phyloP scores from a whole-genome alignment of 805 yeast genomes.

The Wickerhamomyces hampshirensis region DNA sequence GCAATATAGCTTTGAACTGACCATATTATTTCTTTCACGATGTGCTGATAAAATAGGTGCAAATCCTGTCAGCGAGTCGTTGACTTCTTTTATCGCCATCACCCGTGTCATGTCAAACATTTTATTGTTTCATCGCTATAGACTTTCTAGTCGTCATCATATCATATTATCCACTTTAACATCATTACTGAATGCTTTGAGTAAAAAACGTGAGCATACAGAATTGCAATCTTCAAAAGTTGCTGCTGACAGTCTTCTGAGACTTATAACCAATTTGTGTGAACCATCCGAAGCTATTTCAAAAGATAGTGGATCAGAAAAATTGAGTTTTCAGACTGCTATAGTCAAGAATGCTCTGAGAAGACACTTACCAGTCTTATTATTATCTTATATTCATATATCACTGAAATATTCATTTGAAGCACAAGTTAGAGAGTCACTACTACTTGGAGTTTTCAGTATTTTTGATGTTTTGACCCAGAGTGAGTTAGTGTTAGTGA shows the following conservation, averaged over 20 bases:
- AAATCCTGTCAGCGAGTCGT: no score
- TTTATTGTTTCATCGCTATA: slow-evolving; percentile 62
- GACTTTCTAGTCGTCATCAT: slow-evolving; percentile 72
- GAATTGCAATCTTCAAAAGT: slow-evolving; percentile 14
- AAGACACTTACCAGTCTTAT: slow-evolving; percentile 53
- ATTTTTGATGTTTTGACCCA: slow-evolving; percentile 67
- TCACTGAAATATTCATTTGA: slow-evolving; percentile 48
- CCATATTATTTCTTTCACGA: slow-evolving; percentile 37
- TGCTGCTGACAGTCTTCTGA: slow-evolving; percentile 45
- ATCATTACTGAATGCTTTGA: slow-evolving; percentile 46
- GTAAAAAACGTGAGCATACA: slow-evolving; percentile 20
- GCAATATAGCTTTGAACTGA: slow-evolving; percentile 61
- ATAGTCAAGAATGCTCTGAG: slow-evolving; percentile 57
- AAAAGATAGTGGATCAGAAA: slow-evolving; percentile 25
- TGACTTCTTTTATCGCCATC: slow-evolving; percentile 28
- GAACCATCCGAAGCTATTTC: slow-evolving; percentile 49
- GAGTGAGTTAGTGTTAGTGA: slow-evolving; percentile 58
- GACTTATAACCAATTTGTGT: slow-evolving; percentile 65
- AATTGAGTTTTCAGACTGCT: slow-evolving; percentile 51
- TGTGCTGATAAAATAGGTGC: slow-evolving; percentile 11
- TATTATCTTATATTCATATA: slow-evolving; percentile 53
- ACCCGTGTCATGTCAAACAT: slow-evolving; percentile 54
- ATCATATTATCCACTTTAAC: slow-evolving; percentile 46
- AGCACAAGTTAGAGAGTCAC: slow-evolving; percentile 38
- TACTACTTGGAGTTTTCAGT: slow-evolving; percentile 54